phyloP scores from a whole-genome alignment of 805 yeast genomes.

The Nakazawaea pomicola region DNA sequence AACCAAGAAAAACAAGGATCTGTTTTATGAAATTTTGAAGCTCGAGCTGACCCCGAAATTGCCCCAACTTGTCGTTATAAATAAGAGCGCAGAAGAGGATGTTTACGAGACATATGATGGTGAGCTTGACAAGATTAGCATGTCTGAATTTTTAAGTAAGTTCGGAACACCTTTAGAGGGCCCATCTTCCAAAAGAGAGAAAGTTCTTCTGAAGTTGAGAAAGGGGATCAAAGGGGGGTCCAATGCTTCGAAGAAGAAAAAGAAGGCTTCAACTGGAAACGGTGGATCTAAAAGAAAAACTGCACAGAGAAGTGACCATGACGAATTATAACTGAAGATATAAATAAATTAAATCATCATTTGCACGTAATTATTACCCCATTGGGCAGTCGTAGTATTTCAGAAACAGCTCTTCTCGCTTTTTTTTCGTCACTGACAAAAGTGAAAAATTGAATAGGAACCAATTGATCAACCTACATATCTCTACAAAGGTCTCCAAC shows the following conservation, averaged over 20 bases:
- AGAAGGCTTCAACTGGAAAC: too few relatives aligned
- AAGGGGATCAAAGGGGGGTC: conserved; percentile 16
- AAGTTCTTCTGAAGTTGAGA: conserved; percentile 18
- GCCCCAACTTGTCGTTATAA: conserved; percentile 22
- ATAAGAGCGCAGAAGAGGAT: conserved; percentile 13
- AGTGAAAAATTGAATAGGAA: background rate
- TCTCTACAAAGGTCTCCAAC: background rate
- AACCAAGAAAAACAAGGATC: conserved; percentile 22
- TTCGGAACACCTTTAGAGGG: conserved; percentile 32
- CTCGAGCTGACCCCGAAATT: conserved; percentile 13
- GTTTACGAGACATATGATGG: conserved; percentile 23
- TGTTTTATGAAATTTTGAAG: conserved; percentile 10
- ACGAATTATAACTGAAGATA: conserved; percentile 3
- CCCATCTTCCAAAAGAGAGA: conserved; percentile 22
- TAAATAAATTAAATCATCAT: background rate
- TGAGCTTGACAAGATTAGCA: conserved; percentile 23
- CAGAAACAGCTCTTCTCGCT: too few relatives aligned
- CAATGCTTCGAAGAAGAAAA: conserved; percentile 9
- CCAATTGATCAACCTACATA: background rate
- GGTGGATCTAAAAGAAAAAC: too few relatives aligned
- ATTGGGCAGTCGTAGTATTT: background rate
- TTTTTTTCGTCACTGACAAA: background rate
- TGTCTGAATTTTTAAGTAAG: conserved; percentile 26
- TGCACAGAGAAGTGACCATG: too few relatives aligned
- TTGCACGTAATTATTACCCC: background rate